Percentiles rank a stretch among this genome's conserved stretches.
These are phyloP conservation scores for Neocucurbitaria cava DNA, from an alignment of 2,329 filamentous ascomycete species.

Conservation along the genomic window DNA sequence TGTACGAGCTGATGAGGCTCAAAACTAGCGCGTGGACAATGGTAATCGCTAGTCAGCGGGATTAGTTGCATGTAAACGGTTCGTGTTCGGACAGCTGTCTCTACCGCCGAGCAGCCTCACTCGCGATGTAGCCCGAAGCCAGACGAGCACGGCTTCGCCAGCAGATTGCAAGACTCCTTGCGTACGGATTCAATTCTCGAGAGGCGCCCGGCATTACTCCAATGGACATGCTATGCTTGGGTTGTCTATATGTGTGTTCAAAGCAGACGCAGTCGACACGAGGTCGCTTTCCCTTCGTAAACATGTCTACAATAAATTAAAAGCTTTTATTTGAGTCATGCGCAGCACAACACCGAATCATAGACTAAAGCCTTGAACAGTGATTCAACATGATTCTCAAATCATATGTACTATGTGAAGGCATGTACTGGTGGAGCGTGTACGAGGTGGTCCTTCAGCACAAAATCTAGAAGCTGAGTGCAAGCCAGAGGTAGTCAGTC, in stretches of 20 bases:
- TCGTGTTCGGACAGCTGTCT: constrained; percentile 4
- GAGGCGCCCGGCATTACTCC: neutral
- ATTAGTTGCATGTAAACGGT: neutral
- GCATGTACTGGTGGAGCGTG: neutral
- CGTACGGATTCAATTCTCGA: neutral
- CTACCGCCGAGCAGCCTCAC: neutral
- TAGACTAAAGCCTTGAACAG: no score
- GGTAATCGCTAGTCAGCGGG: neutral
- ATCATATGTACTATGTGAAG: neutral
- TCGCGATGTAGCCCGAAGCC: neutral
- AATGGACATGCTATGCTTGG: neutral
- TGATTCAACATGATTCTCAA: no score
- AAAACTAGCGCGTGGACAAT: neutral
- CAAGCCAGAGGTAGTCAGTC: neutral
- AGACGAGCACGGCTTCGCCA: neutral
- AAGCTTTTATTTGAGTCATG: neutral
- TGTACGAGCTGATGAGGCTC: neutral
- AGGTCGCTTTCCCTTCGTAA: no score
- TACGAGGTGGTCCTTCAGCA: neutral
- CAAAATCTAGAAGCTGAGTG: neutral
- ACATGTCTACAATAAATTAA: neutral
- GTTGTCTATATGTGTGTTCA: neutral
- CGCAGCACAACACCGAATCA: neutral
- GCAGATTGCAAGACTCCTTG: constrained; percentile 6
- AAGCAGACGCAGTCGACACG: neutral